phyloP scores from a whole-genome alignment of 257 asterid species.

The Plantago ovata region DNA sequence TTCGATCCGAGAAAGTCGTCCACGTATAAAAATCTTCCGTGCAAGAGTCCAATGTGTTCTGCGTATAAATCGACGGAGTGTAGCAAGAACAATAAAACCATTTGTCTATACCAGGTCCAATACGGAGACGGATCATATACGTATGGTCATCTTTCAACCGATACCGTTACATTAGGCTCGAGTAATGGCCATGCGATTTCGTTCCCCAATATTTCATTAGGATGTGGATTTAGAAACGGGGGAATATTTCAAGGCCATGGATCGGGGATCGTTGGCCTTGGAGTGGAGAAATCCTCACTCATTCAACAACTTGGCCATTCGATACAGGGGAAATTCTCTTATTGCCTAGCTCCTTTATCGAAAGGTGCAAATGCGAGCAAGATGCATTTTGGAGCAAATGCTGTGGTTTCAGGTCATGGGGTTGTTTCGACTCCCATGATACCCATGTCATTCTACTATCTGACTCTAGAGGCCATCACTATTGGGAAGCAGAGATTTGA shows the following conservation, averaged over 20 bases:
- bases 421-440: conserved; percentile 47
- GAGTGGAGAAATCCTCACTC: conserved; percentile 44
- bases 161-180: conserved; percentile 46
- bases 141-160: conserved; percentile 39
- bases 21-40: conserved; percentile 34
- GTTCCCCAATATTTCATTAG: conserved; percentile 17
- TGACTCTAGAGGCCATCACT: conserved; percentile 47
- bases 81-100: conserved; percentile 12
- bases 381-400: conserved; percentile 41
- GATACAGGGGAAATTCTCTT: conserved; percentile 49
- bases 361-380: conserved; percentile 30
- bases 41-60: conserved; percentile 1
- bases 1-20: conserved; percentile 43
- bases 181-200: not conserved
- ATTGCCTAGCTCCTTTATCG: conserved; percentile 42
- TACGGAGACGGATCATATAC: conserved; percentile 27
- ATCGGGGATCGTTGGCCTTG: conserved; percentile 71
- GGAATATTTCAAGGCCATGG: conserved; percentile 23
- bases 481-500: conserved; percentile 24
- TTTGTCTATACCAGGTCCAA: conserved; percentile 12
- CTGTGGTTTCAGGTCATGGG: conserved; percentile 32
- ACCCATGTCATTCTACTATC: conserved; percentile 29
- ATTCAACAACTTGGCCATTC: conserved; percentile 39
- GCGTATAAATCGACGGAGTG: conserved; percentile 32
- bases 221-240: conserved; percentile 37